Conservation (phyloP, 176 grass and related monocot genomes). For the Saccharum spontaneum region DNA sequence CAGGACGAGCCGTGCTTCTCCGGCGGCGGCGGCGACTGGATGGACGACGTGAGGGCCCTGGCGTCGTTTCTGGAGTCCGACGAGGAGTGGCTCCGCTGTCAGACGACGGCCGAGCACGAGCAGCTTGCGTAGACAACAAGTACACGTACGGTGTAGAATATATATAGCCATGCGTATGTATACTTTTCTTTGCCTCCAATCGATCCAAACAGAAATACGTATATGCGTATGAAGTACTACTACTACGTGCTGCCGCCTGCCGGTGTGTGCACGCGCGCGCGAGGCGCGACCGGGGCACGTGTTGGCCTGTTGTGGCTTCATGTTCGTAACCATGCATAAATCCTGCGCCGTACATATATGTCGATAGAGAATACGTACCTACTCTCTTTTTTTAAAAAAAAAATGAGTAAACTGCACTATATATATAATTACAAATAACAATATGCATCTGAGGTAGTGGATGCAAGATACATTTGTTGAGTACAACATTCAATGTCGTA, state of each 20-base stretch:
- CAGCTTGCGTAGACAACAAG: not conserved
- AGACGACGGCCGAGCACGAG: slow-evolving; percentile 9
- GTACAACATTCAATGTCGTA: no score
- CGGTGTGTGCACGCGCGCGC: no score
- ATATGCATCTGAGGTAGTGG: no score
- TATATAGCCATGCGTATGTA: not conserved
- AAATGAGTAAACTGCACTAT: no score
- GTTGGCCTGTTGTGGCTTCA: not conserved
- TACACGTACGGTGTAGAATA: no score
- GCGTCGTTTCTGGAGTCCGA: slow-evolving; percentile 64
- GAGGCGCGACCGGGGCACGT: no score
- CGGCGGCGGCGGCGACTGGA: slow-evolving; percentile 44
- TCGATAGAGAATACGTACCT: no score
- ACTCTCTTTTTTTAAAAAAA: no score
- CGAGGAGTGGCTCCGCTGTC: slow-evolving; percentile 49
- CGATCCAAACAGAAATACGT: not conserved
- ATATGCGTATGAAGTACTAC: not conserved
- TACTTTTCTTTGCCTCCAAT: not conserved
- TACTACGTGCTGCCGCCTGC: no score
- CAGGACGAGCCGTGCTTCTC: slow-evolving; percentile 32
- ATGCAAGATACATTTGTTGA: no score
- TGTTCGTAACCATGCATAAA: not conserved
- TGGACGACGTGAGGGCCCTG: slow-evolving; percentile 62
- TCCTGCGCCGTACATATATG: no score
- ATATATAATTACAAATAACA: no score